These are phyloP conservation scores for Aspergillus olivimuriae DNA, from an alignment of 495 filamentous ascomycete genomes.

Conservation along the genomic window DNA sequence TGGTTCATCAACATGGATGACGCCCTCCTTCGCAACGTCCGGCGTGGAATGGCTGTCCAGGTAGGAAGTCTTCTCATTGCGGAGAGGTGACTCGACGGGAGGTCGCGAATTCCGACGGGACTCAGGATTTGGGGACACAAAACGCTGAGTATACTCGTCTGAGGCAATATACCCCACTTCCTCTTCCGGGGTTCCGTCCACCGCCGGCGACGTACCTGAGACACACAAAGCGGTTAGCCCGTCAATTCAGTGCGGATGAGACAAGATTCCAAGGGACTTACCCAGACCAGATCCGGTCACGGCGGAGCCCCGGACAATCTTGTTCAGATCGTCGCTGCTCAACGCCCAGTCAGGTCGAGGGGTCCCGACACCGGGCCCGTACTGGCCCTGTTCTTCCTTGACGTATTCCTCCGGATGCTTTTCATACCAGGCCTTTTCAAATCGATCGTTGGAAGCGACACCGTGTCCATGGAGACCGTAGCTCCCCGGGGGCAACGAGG, in stretches of 20 bases:
- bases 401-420: constrained; percentile 77
- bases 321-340: constrained; percentile 88
- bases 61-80: constrained; percentile 40
- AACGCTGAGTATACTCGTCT: constrained; percentile 69
- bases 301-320: constrained; percentile 71
- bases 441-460: constrained; percentile 56
- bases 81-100: constrained; percentile 51
- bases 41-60: constrained; percentile 16
- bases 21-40: constrained; percentile 41
- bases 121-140: constrained; percentile 56
- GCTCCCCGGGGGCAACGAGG: constrained; percentile 64
- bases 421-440: constrained; percentile 82
- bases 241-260: not conserved
- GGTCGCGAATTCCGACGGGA: constrained; percentile 39
- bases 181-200: constrained; percentile 63
- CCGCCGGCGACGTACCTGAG: constrained; percentile 43
- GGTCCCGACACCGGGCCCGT: constrained; percentile 56
- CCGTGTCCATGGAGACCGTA: constrained; percentile 88
- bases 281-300: constrained; percentile 60
- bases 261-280: constrained; percentile 22
- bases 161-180: constrained; percentile 75
- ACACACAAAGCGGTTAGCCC: constrained; percentile 11
- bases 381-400: constrained; percentile 66
- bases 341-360: constrained; percentile 74
- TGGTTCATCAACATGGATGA: constrained; percentile 77